Conservation (phyloP, 2,329 filamentous ascomycete genomes). For the Colletotrichum ledebouriae region DNA sequence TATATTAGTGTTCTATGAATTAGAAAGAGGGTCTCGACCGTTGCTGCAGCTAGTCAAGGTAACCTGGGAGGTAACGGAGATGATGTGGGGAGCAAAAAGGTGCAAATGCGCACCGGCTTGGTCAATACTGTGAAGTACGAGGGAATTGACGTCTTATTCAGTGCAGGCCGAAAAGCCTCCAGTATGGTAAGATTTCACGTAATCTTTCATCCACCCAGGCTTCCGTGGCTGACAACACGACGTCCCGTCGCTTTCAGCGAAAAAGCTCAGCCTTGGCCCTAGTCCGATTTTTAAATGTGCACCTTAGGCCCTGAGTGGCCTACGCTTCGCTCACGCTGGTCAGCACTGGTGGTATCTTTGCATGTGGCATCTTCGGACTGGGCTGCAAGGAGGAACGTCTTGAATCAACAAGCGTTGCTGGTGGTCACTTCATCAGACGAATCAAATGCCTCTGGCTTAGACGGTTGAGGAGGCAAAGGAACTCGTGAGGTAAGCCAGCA, state of each 20-base stretch:
- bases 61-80: constrained; percentile 28
- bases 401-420: neutral
- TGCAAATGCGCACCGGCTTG: constrained; percentile 4
- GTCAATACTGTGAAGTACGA: neutral
- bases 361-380: constrained; percentile 21
- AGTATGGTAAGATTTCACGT: neutral
- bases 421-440: neutral
- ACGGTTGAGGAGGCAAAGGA: neutral
- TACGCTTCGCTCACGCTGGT: constrained; percentile 29
- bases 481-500: neutral
- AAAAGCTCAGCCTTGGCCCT: neutral
- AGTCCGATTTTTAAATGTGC: neutral
- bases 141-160: neutral
- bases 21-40: constrained; percentile 37
- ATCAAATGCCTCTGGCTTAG: neutral
- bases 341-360: constrained; percentile 1
- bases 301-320: constrained; percentile 3
- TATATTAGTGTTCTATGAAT: too few species aligned
- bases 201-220: neutral
- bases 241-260: neutral
- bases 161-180: constrained; percentile 12
- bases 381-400: neutral
- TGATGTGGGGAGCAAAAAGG: constrained; percentile 35
- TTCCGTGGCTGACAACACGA: neutral
- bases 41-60: constrained; percentile 27